phyloP scores from a whole-genome alignment of 2,329 filamentous ascomycete species.

The Chaetomiaceae sp. region DNA sequence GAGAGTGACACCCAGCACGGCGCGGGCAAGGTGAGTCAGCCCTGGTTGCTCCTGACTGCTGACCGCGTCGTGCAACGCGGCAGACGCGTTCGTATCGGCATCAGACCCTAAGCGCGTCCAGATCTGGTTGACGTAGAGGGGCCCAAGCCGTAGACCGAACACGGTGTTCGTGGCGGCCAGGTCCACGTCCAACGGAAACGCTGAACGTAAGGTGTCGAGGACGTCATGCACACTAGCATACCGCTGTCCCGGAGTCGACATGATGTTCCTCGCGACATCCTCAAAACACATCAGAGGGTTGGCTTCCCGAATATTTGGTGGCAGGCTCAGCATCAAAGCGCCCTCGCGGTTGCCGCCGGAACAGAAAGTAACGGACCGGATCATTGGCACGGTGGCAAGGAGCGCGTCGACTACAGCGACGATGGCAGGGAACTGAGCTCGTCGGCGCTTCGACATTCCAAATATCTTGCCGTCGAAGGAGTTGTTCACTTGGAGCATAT shows the following conservation, averaged over 20 bases:
- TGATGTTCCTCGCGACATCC: not conserved
- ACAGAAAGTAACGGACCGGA: conserved; percentile 74
- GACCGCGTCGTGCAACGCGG: conserved; percentile 66
- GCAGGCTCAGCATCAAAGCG: conserved; percentile 66
- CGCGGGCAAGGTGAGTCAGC: conserved; percentile 64
- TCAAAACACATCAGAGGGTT: conserved; percentile 48
- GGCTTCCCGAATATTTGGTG: conserved; percentile 50
- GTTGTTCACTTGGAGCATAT: conserved; percentile 47
- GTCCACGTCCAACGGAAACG: conserved; percentile 37
- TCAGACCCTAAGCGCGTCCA: conserved; percentile 48
- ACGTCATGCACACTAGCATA: conserved; percentile 31
- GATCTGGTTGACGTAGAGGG: conserved; percentile 43
- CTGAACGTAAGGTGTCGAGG: conserved; percentile 33
- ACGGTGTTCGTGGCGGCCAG: conserved; percentile 35
- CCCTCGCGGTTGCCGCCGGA: conserved; percentile 81
- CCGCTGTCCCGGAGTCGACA: conserved; percentile 17
- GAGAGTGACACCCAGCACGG: conserved; percentile 63
- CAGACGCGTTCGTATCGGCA: conserved; percentile 52
- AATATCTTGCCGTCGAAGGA: conserved; percentile 54
- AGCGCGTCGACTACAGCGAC: conserved; percentile 73
- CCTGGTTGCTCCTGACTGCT: conserved; percentile 65
- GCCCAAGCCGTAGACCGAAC: conserved; percentile 37
- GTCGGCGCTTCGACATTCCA: conserved; percentile 72
- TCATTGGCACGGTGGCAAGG: conserved; percentile 59
- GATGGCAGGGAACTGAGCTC: conserved; percentile 78